Evolutionary conservation across 495 filamentous ascomycete species (phyloP).

Genomic region (Talaromyces wortmannii): DNA sequence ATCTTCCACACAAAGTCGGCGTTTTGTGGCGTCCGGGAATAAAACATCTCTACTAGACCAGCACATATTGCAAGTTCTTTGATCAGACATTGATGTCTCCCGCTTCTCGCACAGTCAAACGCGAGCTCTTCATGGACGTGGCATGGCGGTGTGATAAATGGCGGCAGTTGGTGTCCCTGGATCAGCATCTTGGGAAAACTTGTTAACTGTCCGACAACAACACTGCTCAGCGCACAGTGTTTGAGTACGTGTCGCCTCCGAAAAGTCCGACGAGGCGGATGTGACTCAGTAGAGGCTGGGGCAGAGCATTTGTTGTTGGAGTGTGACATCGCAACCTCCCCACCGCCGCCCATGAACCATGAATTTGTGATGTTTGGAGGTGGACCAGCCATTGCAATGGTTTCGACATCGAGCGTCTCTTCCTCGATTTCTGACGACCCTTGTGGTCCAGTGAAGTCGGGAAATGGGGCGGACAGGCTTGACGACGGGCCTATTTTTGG

Average conservation of each 20-base stretch:
- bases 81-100: background rate
- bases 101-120: conserved; percentile 1
- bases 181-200: conserved; percentile 2
- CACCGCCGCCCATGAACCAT: background rate
- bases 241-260: background rate
- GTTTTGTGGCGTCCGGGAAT: conserved; percentile 3
- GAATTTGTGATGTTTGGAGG: background rate
- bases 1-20: conserved; percentile 3
- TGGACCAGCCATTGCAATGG: background rate
- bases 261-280: background rate
- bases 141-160: conserved; percentile 3
- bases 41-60: conserved; percentile 4
- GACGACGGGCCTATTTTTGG: background rate
- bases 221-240: background rate
- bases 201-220: conserved; percentile 1
- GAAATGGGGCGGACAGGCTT: background rate
- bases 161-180: conserved; percentile 1
- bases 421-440: background rate
- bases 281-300: background rate
- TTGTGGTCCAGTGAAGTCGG: background rate
- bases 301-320: background rate
- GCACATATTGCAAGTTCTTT: conserved; percentile 4
- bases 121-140: conserved; percentile 1
- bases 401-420: background rate
- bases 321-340: background rate